Evolutionary conservation across 208 protist species (phyloP), one percentile per base, ranked within the genome.

Genomic region (Trypanosoma boissoni): DNA sequence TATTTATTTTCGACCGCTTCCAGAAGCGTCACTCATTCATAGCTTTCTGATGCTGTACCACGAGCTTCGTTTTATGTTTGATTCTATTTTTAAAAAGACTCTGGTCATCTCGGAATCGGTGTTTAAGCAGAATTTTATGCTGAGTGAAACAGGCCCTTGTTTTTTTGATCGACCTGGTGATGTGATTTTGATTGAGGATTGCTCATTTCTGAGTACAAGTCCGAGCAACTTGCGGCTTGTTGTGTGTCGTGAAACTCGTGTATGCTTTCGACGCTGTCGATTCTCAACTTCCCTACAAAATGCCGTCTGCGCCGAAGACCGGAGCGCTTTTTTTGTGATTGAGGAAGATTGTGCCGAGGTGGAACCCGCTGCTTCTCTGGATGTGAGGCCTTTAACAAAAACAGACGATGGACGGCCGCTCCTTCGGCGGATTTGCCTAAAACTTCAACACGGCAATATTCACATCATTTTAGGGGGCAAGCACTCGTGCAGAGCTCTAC

Each of bases 131-230:
- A 52, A 44, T 9, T 78, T 83, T 36, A 50, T 83, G 42, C 42
- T 92, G 12, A 65, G 76, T 48, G 27, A 70, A 16, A 64, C 57
- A 14, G 81, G 78, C 7, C 53, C 74, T 24, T 36, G 75, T 16
- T 82, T 83, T 29, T 69, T 91, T 58, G 66, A 87, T 34, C 52
- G 45, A 1, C 58, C 65, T 5, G 63, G 36, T 21, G 61, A 79
- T 44, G 23, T 91, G 45, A 23, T 87, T 20, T 23, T 76, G 4
- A 58, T 87, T 14, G 72, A 83, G 32, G 50, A 58, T 36, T 91
- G 83, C 54, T 59, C 39, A 10, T 87, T 91, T 66, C 32, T 56
- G 31, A n/a, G n/a, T n/a, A 43, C 60, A 1, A 2, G 8, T 12
- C 0, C 12, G 20, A n/a, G 20, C 5, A 28, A 29, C 5, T 12